phyloP scores from a whole-genome alignment of 352 stramenopile species.

The Phytopythium montanum region DNA sequence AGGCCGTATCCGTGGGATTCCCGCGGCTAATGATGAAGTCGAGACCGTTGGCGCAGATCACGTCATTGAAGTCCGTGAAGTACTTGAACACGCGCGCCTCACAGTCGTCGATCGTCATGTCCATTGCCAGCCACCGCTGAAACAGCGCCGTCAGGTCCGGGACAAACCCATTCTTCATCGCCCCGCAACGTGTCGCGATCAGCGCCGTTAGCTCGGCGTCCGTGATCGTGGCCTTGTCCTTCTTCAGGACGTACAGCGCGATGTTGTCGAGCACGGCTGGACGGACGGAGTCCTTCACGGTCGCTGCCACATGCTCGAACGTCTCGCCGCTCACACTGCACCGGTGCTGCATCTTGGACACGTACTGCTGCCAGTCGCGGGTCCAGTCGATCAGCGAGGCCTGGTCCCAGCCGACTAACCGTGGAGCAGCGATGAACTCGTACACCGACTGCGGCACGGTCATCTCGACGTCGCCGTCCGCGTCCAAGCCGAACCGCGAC shows the following conservation, averaged over 20 bases:
- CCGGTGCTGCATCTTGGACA: slow-evolving; percentile 10
- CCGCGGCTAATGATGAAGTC: slow-evolving; percentile 8
- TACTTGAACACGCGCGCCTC: slow-evolving; percentile 12
- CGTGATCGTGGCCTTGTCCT: slow-evolving; percentile 8
- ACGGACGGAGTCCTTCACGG: slow-evolving; percentile 13
- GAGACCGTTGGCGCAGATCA: slow-evolving; percentile 13
- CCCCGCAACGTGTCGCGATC: slow-evolving; percentile 7
- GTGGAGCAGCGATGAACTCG: slow-evolving; percentile 11
- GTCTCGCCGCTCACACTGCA: slow-evolving; percentile 14
- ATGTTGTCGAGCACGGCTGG: slow-evolving; percentile 16
- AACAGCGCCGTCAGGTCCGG: slow-evolving; percentile 15
- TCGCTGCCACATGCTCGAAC: slow-evolving; percentile 11
- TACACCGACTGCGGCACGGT: slow-evolving; percentile 14
- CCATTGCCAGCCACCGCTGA: slow-evolving; percentile 10
- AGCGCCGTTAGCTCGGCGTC: slow-evolving; percentile 11
- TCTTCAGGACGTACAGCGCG: slow-evolving; percentile 13
- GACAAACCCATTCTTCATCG: slow-evolving; percentile 15
- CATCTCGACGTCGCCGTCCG: slow-evolving; percentile 11
- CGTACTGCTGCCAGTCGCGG: slow-evolving; percentile 14
- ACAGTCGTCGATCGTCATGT: slow-evolving; percentile 11
- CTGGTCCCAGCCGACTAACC: slow-evolving; percentile 12
- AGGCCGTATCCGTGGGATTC: slow-evolving; percentile 1
- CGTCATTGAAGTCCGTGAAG: slow-evolving; percentile 13
- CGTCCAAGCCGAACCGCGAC: slow-evolving; percentile 4
- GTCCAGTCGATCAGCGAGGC: slow-evolving; percentile 12